These are phyloP conservation scores for Bertia moriformis DNA, from an alignment of 2,329 filamentous ascomycete genomes.

Conservation along the genomic window DNA sequence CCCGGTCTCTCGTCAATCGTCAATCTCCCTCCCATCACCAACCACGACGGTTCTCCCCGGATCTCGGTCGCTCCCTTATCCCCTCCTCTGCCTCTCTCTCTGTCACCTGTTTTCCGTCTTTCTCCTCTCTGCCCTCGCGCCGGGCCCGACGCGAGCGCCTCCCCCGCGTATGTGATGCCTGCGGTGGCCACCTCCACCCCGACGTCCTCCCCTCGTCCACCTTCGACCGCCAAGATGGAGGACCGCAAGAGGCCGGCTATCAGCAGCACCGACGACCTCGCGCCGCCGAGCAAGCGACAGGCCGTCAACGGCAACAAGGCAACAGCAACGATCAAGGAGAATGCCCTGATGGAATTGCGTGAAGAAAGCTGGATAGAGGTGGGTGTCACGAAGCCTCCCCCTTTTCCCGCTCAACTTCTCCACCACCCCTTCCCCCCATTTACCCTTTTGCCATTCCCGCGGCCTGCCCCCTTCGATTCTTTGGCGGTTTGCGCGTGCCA, in stretches of 20 bases:
- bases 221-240: constrained; percentile 94
- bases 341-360: constrained; percentile 30
- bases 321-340: constrained; percentile 35
- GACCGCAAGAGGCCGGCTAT: constrained; percentile 93
- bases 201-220: constrained; percentile 62
- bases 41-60: too few species aligned
- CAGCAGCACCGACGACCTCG: constrained; percentile 68
- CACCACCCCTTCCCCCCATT: constrained; percentile 5
- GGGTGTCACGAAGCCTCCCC: constrained; percentile 32
- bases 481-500: background rate
- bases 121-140: too few species aligned
- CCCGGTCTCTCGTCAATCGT: too few species aligned
- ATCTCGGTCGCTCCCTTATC: too few species aligned
- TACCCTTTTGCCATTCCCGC: too few species aligned
- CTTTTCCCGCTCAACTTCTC: constrained; percentile 5
- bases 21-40: too few species aligned
- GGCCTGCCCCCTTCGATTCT: too few species aligned
- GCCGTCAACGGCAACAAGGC: constrained; percentile 66
- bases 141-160: constrained; percentile 21
- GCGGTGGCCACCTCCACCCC: constrained; percentile 62
- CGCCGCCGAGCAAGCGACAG: constrained; percentile 82
- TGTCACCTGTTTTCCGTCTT: too few species aligned
- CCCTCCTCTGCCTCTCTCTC: too few species aligned
- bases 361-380: constrained; percentile 51
- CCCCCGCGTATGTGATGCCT: constrained; percentile 64